Conservation (phyloP, 768 basidiomycete species). For the Suillus luteus region DNA sequence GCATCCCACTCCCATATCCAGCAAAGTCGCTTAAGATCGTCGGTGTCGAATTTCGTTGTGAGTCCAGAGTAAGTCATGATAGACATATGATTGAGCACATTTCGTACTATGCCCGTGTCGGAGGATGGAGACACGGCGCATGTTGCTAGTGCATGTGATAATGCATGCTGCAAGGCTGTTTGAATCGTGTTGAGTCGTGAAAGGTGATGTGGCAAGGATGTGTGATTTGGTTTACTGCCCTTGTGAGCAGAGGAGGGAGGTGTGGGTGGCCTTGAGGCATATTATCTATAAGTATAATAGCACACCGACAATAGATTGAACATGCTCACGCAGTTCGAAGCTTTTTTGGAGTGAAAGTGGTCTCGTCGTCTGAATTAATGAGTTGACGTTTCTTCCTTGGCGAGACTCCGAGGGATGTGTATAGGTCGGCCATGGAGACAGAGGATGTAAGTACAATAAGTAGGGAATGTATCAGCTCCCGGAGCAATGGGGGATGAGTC, state of each 20-base stretch:
- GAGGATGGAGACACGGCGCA: conserved; percentile 76
- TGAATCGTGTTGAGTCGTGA: conserved; percentile 64
- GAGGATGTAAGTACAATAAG: conserved; percentile 14
- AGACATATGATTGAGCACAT: conserved; percentile 78
- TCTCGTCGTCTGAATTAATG: conserved; percentile 52
- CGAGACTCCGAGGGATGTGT: conserved; percentile 62
- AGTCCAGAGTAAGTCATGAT: conserved; percentile 69
- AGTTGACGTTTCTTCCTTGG: conserved; percentile 69
- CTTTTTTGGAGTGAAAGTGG: conserved; percentile 67
- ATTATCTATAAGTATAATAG: conserved; percentile 8
- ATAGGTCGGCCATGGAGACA: conserved; percentile 56
- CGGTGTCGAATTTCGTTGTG: conserved; percentile 59
- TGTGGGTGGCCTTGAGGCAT: conserved; percentile 51
- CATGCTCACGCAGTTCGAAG: conserved; percentile 53
- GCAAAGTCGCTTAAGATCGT: conserved; percentile 74
- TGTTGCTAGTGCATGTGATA: conserved; percentile 84
- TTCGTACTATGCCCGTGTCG: conserved; percentile 74
- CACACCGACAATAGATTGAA: conserved; percentile 16
- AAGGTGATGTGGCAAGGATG: conserved; percentile 56
- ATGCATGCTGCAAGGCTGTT: conserved; percentile 74
- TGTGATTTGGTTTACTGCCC: conserved; percentile 24
- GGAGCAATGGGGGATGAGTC: conserved; percentile 13
- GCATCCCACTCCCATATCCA: conserved; percentile 93
- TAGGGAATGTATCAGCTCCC: conserved; percentile 16
- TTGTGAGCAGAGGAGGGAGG: conserved; percentile 54